A percentile compares a stretch with the other conserved stretches of the same genome.
These are phyloP conservation scores for Xerocomus potaroensis DNA, from an alignment of 768 basidiomycete genomes.

Conservation along the genomic window DNA sequence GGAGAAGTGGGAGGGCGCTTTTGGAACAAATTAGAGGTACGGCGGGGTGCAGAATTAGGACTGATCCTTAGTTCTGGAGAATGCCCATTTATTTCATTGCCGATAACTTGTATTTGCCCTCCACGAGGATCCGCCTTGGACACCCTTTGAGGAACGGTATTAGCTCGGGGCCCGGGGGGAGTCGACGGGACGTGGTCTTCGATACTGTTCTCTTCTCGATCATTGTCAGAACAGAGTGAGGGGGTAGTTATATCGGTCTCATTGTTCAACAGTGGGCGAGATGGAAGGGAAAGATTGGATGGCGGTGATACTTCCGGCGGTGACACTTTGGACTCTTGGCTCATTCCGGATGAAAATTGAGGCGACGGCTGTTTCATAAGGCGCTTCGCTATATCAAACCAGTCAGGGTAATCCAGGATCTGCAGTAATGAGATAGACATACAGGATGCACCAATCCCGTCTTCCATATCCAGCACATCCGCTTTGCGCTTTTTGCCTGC, in stretches of 20 bases:
- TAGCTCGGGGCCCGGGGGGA: constrained; percentile 41
- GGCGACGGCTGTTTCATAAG: constrained; percentile 30
- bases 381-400: constrained; percentile 32
- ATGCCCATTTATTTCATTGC: constrained; percentile 35
- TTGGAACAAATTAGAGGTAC: constrained; percentile 42
- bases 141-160: not conserved
- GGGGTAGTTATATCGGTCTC: constrained; percentile 53
- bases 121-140: not conserved
- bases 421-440: constrained; percentile 12
- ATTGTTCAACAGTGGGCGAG: constrained; percentile 29
- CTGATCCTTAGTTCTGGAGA: constrained; percentile 7
- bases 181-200: constrained; percentile 47
- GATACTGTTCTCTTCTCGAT: constrained; percentile 44
- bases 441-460: constrained; percentile 33
- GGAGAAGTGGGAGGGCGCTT: constrained; percentile 64
- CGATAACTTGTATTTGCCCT: constrained; percentile 30
- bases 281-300: constrained; percentile 18
- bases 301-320: constrained; percentile 24
- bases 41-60: constrained; percentile 10
- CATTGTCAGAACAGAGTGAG: constrained; percentile 73
- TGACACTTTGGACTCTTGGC: constrained; percentile 2
- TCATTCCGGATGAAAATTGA: constrained; percentile 23
- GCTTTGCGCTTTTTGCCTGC: constrained; percentile 31
- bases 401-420: constrained; percentile 1
- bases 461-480: constrained; percentile 21